Evolutionary conservation across 169 alveolate species (phyloP), one percentile per base, ranked within the genome.

Genomic region (Theileria luwenshuni): DNA sequence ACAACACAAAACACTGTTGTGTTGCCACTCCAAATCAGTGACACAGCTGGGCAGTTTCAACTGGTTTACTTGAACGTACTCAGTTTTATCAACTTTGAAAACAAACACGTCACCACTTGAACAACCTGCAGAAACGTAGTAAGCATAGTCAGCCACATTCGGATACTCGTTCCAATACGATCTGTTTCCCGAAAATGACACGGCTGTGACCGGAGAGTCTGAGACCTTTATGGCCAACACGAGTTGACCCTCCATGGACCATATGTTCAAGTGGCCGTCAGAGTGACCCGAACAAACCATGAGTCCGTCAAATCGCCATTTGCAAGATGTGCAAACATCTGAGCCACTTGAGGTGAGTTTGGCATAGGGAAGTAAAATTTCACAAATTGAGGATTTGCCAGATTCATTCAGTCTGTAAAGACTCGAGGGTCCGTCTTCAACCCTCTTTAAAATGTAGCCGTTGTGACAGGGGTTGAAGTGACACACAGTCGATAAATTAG

Each of bases 251-350:
- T 43, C 61, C 1, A 15, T 59, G 42, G 59, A 42, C 86, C 86
- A 77, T 15, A 77, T 19, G 54, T 32, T 67, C 13, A 56, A 27
- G 33, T 43, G 19, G 21, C 86, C 86, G 7, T 68, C 45, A n/a
- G 73, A 74, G 41, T 77, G 74, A 25, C 86, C 86, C 13, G 63
- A 33, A 33, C 75, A 68, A 2, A 77, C 65, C 45, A 51, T 35
- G 8, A 47, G 33, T 0, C 86, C 86, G 32, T 77, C 86, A 6
- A 30, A 69, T 59, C 86, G 54, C 79, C 85, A 76, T 52, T 49
- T 49, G 54, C 47, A 58, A 45, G 71, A 64, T 23, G 85, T 76
- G 33, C 72, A 65, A 52, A 54, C 61, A 19, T 23, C 73, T 32
- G 30, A 58, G 3, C 27, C 72, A 47, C 30, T 63, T 13, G 85